phyloP scores from a whole-genome alignment of 345 rosid genomes.

The Lepidium didymum region DNA sequence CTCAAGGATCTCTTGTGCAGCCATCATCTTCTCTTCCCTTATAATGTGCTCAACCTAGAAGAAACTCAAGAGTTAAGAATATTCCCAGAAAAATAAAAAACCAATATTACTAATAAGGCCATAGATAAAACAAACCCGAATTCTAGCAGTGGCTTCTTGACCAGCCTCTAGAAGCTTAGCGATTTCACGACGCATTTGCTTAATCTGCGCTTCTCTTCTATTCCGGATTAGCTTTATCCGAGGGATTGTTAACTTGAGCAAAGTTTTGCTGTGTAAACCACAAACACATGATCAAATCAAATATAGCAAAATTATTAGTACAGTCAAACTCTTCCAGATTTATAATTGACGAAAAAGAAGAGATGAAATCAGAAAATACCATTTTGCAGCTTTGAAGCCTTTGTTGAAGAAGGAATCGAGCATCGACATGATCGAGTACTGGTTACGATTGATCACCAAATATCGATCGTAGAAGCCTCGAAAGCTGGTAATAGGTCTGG shows the following conservation, averaged over 20 bases:
- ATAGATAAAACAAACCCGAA: slow-evolving; percentile 47
- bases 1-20: slow-evolving; percentile 94
- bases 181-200: slow-evolving; percentile 88
- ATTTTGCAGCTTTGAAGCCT: slow-evolving; percentile 87
- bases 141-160: slow-evolving; percentile 98
- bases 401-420: slow-evolving; percentile 87
- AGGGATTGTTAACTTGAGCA: slow-evolving; percentile 54
- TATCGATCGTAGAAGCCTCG: background rate
- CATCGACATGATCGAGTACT: slow-evolving; percentile 52
- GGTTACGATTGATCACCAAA: background rate
- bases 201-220: slow-evolving; percentile 84
- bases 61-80: background rate
- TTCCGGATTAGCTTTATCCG: slow-evolving; percentile 75
- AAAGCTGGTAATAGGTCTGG: no score
- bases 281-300: background rate
- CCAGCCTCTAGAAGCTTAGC: slow-evolving; percentile 97
- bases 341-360: background rate
- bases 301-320: background rate
- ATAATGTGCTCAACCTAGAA: slow-evolving; percentile 86
- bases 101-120: background rate
- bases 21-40: slow-evolving; percentile 98
- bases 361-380: slow-evolving; percentile 33
- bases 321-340: background rate
- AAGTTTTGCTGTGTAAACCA: slow-evolving; percentile 61
- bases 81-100: background rate